Evolutionary conservation across 805 yeast genomes (phyloP), one percentile per base, ranked within the genome.

Genomic region (Metschnikowia hibisci): DNA sequence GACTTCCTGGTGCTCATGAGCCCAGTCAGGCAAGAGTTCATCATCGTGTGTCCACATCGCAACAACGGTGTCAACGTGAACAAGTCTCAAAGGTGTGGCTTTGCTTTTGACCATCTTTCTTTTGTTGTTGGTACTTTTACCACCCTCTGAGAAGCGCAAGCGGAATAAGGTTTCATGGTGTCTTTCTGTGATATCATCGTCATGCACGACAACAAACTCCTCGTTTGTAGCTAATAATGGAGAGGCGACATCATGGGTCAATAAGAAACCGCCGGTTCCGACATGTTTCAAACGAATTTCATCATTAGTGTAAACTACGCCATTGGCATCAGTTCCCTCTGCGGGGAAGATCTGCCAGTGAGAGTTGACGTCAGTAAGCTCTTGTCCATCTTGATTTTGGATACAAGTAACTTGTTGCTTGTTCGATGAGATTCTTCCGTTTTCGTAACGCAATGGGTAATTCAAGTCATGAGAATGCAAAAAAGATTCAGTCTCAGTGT

Each of bases 231-330:
- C 84, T 57, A 67, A 84, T 49, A 83, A 71, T 23, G 99, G 98
- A 3, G 98, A 93, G 2, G 96, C 96, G 43, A 93, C 97, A 62
- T 91, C 97, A 60, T 93, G 99, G 15, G 98, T 79, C 56, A 88
- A 75, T 52, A 93, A 69, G 55, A 69, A 84, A 9, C 95, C 85
- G 41, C 87, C 77, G 1, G 98, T 89, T 25, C 73, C 80, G 39
- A 84, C 77, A 59, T 93, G 99, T 63, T 77, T 80, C 44, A 93
- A 70, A 65, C 97, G 84, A 44, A 93, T 71, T 14, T 76, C 63
- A 56, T 87, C 93, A 51, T 87, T 85, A 49, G 87, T 81, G 50
- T 57, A 66, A 29, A 93, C 84, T 3, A 46, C 53, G 8, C 40
- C 43, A 3, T 52, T 53, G 15, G 31, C 34, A 30, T 64, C 65